phyloP scores from a whole-genome alignment of 2,329 filamentous ascomycete genomes.

The Aspergillus vadensis region DNA sequence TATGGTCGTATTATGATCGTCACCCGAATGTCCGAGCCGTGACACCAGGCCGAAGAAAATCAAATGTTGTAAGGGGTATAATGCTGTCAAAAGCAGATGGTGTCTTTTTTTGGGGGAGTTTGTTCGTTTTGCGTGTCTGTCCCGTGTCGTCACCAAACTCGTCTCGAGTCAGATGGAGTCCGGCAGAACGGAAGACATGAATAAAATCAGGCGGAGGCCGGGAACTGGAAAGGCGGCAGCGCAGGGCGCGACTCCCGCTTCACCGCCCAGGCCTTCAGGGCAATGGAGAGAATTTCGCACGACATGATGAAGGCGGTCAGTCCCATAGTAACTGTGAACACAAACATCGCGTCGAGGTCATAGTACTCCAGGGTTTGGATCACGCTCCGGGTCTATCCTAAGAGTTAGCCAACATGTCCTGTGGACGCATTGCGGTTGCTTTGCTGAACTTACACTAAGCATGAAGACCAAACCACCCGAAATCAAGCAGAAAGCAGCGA shows the following conservation, averaged over 20 bases:
- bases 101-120: constrained; percentile 5
- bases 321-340: constrained; percentile 86
- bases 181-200: too few relatives aligned
- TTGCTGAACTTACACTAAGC: constrained; percentile 68
- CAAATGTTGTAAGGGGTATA: constrained; percentile 28
- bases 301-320: constrained; percentile 81
- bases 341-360: constrained; percentile 84
- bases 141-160: neutral
- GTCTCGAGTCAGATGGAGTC: too few relatives aligned
- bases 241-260: constrained; percentile 43
- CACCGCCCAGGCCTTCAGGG: constrained; percentile 84
- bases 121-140: constrained; percentile 5
- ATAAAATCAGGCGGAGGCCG: constrained; percentile 16
- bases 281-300: constrained; percentile 75
- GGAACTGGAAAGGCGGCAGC: constrained; percentile 34
- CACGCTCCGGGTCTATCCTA: constrained; percentile 69
- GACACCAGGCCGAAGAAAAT: constrained; percentile 18
- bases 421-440: neutral
- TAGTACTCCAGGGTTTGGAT: constrained; percentile 76
- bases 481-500: constrained; percentile 83
- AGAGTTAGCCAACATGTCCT: constrained; percentile 24
- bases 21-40: constrained; percentile 9
- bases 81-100: constrained; percentile 19
- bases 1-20: constrained; percentile 17
- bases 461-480: constrained; percentile 90